Conservation (phyloP, 805 yeast genomes). For the Cyberlindnera subsufficiens region DNA sequence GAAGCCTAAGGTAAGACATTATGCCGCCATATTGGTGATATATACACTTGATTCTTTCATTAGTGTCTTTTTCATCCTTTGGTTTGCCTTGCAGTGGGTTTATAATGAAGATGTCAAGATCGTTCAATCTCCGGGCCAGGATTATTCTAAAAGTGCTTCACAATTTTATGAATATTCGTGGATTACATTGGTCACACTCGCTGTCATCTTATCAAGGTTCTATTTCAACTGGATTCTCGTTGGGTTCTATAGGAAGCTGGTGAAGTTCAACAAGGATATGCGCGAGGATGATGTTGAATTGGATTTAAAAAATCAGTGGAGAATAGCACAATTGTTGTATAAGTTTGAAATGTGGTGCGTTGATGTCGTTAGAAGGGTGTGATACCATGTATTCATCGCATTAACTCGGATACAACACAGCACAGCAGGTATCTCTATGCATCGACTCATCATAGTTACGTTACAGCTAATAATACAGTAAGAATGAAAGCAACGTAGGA, state of each 20-base stretch:
- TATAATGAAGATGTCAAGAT: constrained; percentile 34
- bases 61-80: constrained; percentile 64
- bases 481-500: background rate
- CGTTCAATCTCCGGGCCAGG: constrained; percentile 19
- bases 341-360: constrained; percentile 24
- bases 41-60: constrained; percentile 63
- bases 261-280: constrained; percentile 39
- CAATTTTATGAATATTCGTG: constrained; percentile 50
- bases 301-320: constrained; percentile 28
- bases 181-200: constrained; percentile 44
- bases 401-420: too few relatives aligned
- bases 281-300: constrained; percentile 31
- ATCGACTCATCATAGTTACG: background rate
- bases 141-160: constrained; percentile 48
- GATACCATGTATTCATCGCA: background rate
- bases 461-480: background rate
- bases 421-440: too few relatives aligned
- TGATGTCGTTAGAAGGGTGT: constrained; percentile 19
- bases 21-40: constrained; percentile 56
- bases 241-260: constrained; percentile 53
- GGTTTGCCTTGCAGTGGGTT: constrained; percentile 77
- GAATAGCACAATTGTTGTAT: constrained; percentile 24
- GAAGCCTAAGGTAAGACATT: constrained; percentile 51
- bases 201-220: constrained; percentile 42
- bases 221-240: constrained; percentile 56